phyloP scores from a whole-genome alignment of 2,329 filamentous ascomycete species.

The Aureobasidium sp. region DNA sequence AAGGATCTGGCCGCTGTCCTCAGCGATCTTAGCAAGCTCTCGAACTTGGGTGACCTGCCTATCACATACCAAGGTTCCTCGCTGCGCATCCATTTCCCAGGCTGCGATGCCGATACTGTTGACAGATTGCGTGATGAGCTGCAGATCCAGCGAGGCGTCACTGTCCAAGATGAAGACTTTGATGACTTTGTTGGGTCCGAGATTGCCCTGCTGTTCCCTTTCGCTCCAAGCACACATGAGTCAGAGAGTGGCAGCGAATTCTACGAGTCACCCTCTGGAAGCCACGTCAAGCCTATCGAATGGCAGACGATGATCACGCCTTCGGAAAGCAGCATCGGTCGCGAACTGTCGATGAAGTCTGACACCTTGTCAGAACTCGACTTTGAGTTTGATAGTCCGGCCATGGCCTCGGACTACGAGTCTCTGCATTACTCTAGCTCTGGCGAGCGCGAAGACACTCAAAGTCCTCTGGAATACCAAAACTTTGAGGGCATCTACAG shows the following conservation, averaged over 20 bases:
- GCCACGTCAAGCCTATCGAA: conserved; percentile 27
- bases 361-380: conserved; percentile 31
- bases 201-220: conserved; percentile 77
- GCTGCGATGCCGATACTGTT: conserved; percentile 76
- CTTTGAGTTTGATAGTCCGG: conserved; percentile 26
- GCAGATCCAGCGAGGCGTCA: conserved; percentile 70
- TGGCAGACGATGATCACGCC: conserved; percentile 54
- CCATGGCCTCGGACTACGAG: conserved; percentile 49
- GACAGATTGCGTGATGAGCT: conserved; percentile 81
- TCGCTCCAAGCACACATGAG: conserved; percentile 57
- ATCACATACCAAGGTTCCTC: conserved; percentile 64
- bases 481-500: conserved; percentile 59
- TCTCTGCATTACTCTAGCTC: conserved; percentile 46
- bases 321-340: conserved; percentile 26
- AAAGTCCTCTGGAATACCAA: conserved; percentile 51
- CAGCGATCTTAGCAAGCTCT: conserved; percentile 72
- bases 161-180: conserved; percentile 74
- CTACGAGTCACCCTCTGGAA: conserved; percentile 31
- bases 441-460: conserved; percentile 20
- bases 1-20: conserved; percentile 75
- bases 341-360: conserved; percentile 9
- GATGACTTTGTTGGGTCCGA: conserved; percentile 59
- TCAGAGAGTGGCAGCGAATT: conserved; percentile 34
- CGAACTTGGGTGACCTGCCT: conserved; percentile 74
- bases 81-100: conserved; percentile 80